A percentile compares a stretch with the other conserved stretches of the same genome.
Conservation (phyloP, 164 flowering plant species). For the Saururus chinensis region DNA sequence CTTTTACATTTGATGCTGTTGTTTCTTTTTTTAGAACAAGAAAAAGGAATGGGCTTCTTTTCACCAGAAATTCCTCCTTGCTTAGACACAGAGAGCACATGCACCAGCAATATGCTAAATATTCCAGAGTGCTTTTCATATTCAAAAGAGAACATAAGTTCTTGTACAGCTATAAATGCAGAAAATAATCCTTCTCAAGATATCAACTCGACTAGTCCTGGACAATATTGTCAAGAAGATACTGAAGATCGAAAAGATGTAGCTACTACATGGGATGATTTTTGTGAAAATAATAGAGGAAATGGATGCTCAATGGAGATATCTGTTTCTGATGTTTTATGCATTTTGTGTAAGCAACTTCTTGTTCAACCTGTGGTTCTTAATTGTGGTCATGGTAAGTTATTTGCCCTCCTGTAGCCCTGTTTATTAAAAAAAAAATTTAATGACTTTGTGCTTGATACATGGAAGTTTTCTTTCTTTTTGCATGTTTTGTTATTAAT, state of each 20-base stretch:
- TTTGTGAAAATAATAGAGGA: not conserved
- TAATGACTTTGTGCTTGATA: not conserved
- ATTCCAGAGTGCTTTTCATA: not conserved
- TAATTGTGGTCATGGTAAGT: constrained; percentile 90
- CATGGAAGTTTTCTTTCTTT: not conserved
- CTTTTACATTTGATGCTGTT: constrained; percentile 2
- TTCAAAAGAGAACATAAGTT: constrained; percentile 4
- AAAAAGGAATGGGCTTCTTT: constrained; percentile 25
- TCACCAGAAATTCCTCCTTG: constrained; percentile 46
- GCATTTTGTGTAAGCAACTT: constrained; percentile 53
- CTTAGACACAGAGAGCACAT: constrained; percentile 9
- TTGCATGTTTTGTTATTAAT: constrained; percentile 1
- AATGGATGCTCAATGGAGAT: constrained; percentile 14
- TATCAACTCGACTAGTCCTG: not conserved
- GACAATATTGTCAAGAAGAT: constrained; percentile 6
- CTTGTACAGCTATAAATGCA: constrained; percentile 3
- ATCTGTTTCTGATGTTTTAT: constrained; percentile 42
- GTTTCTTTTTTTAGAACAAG: constrained; percentile 43
- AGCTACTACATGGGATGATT: constrained; percentile 12
- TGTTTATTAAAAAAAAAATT: not conserved
- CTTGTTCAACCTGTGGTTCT: constrained; percentile 64
- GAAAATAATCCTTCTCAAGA: constrained; percentile 1
- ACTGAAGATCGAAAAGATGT: constrained; percentile 7
- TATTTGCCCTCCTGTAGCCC: not conserved
- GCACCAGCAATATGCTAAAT: constrained; percentile 5